Evolutionary conservation across 2,329 filamentous ascomycete species (phyloP).

Genomic region (Exophiala alcalophila): DNA sequence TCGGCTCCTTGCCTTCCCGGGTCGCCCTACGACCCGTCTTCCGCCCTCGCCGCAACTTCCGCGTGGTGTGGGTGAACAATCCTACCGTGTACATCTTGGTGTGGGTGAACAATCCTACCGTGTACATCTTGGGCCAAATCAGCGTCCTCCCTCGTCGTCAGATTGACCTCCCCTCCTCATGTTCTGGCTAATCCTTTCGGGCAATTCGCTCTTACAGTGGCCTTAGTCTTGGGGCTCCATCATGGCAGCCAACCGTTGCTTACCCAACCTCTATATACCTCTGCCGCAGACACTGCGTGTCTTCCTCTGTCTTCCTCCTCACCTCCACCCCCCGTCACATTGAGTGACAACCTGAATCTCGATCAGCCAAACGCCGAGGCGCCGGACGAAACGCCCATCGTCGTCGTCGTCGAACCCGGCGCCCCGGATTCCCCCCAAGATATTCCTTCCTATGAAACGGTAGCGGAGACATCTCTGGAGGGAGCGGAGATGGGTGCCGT

Average conservation of each 20-base stretch:
- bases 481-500: constrained; percentile 40
- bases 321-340: too few relatives aligned
- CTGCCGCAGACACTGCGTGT: constrained; percentile 10
- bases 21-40: constrained; percentile 11
- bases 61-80: constrained; percentile 10
- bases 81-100: too few relatives aligned
- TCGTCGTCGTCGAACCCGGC: constrained; percentile 11
- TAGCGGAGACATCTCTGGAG: constrained; percentile 13
- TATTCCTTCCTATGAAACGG: constrained; percentile 19
- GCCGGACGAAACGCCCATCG: too few relatives aligned
- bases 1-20: constrained; percentile 10
- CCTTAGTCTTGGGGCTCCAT: constrained; percentile 26
- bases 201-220: constrained; percentile 29
- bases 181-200: constrained; percentile 24
- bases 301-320: constrained; percentile 7
- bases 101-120: too few relatives aligned
- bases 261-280: constrained; percentile 24
- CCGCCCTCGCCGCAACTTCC: constrained; percentile 20
- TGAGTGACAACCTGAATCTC: too few relatives aligned
- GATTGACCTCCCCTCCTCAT: constrained; percentile 13
- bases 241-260: constrained; percentile 18
- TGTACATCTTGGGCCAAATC: constrained; percentile 18
- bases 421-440: not conserved
- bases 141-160: constrained; percentile 16
- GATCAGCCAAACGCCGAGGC: too few relatives aligned